A percentile compares a stretch with the other conserved stretches of the same genome.
phyloP scores from a whole-genome alignment of 805 yeast species.

The Saturnispora zaruensis region DNA sequence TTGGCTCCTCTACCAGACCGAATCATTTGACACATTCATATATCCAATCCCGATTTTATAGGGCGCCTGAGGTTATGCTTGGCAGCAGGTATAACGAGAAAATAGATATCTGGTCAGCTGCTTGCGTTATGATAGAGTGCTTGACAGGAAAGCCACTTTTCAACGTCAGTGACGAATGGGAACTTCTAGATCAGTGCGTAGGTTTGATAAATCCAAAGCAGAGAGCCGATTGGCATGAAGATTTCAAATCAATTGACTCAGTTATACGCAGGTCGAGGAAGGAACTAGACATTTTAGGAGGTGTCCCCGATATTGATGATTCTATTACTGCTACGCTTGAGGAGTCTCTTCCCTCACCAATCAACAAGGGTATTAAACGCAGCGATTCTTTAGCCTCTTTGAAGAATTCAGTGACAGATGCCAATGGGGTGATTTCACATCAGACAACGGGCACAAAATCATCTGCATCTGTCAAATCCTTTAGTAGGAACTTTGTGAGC shows the following conservation, averaged over 20 bases:
- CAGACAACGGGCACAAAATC: neutral
- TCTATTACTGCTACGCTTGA: neutral
- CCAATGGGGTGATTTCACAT: too few relatives aligned
- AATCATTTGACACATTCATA: constrained; percentile 41
- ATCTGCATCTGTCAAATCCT: neutral
- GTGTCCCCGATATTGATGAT: constrained; percentile 6
- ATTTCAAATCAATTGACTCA: neutral
- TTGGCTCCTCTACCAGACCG: constrained; percentile 56
- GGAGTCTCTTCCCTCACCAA: neutral
- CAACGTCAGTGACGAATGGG: constrained; percentile 42
- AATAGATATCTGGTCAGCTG: constrained; percentile 86
- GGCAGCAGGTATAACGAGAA: constrained; percentile 53
- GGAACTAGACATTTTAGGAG: constrained; percentile 5
- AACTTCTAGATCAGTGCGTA: constrained; percentile 35
- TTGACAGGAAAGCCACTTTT: constrained; percentile 47
- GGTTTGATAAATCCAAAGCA: constrained; percentile 3
- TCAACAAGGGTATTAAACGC: neutral
- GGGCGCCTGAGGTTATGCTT: constrained; percentile 71
- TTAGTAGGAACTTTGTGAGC: neutral
- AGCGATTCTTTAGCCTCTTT: neutral
- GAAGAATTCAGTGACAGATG: neutral
- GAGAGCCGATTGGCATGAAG: neutral
- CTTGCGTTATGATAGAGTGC: constrained; percentile 85
- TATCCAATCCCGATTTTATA: constrained; percentile 57
- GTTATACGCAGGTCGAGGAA: neutral